These are phyloP conservation scores for Chlorella ohadii DNA, from an alignment of 139 green algal genomes.

Conservation along the genomic window DNA sequence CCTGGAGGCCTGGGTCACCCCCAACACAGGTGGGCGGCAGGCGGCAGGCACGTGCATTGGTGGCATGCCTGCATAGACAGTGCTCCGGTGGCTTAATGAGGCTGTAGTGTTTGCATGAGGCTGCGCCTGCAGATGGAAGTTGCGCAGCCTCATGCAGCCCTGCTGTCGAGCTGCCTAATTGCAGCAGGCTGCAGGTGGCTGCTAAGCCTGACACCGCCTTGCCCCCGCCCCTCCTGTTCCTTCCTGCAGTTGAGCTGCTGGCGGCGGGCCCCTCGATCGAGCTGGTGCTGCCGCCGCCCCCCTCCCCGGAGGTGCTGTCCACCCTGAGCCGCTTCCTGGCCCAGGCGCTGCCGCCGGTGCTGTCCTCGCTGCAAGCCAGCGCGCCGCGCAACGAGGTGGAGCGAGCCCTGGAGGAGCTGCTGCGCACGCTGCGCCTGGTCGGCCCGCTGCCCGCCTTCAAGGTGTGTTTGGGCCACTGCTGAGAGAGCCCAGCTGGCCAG, in stretches of 20 bases:
- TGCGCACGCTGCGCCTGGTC: slow-evolving; percentile 34
- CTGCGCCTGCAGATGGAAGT: no score
- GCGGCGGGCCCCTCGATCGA: not conserved
- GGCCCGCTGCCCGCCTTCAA: slow-evolving; percentile 44
- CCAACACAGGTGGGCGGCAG: slow-evolving; percentile 21
- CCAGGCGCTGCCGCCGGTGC: slow-evolving; percentile 16
- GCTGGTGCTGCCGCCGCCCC: slow-evolving; percentile 11
- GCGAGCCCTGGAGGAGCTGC: slow-evolving; percentile 27
- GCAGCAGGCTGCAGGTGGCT: no score
- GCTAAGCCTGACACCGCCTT: no score
- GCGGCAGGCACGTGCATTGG: no score
- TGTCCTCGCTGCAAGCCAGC: slow-evolving; percentile 4
- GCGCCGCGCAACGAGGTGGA: slow-evolving; percentile 28
- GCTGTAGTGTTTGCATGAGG: no score
- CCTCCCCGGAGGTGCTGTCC: slow-evolving; percentile 15
- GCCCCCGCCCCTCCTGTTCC: not conserved
- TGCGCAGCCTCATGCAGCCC: no score
- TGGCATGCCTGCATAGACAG: no score
- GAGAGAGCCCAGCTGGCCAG: no score
- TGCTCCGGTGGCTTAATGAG: no score
- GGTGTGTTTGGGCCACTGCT: not conserved
- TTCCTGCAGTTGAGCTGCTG: slow-evolving; percentile 13
- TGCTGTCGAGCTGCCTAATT: no score
- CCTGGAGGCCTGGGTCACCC: slow-evolving; percentile 45
- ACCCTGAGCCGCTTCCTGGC: slow-evolving; percentile 28